Percentiles rank a stretch among this genome's conserved stretches.
Evolutionary conservation across 208 protist species (phyloP).

Genomic region (Blastocrithidia nonstop): DNA sequence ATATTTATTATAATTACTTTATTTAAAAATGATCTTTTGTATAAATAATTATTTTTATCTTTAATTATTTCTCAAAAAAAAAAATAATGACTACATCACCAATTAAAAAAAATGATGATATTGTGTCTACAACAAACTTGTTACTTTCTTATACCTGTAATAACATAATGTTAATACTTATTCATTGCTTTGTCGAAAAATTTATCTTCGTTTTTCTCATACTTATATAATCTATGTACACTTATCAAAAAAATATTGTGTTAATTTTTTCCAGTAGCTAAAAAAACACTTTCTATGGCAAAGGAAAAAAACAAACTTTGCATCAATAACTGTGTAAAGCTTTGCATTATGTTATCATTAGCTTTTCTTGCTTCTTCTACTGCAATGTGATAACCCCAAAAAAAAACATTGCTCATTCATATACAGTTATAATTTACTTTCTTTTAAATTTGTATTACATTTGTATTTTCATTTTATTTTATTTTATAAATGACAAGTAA

Average conservation of each 20-base stretch:
- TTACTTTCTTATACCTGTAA: neutral
- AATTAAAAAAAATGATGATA: too few relatives aligned
- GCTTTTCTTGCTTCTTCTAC: neutral
- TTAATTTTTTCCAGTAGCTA: neutral
- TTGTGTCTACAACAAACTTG: neutral
- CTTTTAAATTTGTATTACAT: neutral
- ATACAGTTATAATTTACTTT: slow-evolving; percentile 1
- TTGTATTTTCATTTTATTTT: neutral
- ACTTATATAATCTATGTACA: slow-evolving; percentile 3
- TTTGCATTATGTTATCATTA: too few relatives aligned
- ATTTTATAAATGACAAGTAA: slow-evolving; percentile 58
- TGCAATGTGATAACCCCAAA: neutral
- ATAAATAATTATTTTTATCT: too few relatives aligned
- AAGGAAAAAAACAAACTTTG: neutral
- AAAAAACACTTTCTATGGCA: neutral
- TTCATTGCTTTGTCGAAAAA: neutral
- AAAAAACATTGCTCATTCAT: neutral
- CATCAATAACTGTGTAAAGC: neutral
- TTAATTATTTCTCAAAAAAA: too few relatives aligned
- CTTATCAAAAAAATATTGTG: neutral
- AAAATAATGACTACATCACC: too few relatives aligned
- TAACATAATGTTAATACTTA: neutral
- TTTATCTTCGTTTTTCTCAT: slow-evolving; percentile 7
- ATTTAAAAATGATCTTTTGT: too few relatives aligned
- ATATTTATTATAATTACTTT: too few relatives aligned